A percentile compares a stretch with the other conserved stretches of the same genome.
These are phyloP conservation scores for Malassezia cuniculi DNA, from an alignment of 1,284 basidiomycete genomes.

Conservation along the genomic window DNA sequence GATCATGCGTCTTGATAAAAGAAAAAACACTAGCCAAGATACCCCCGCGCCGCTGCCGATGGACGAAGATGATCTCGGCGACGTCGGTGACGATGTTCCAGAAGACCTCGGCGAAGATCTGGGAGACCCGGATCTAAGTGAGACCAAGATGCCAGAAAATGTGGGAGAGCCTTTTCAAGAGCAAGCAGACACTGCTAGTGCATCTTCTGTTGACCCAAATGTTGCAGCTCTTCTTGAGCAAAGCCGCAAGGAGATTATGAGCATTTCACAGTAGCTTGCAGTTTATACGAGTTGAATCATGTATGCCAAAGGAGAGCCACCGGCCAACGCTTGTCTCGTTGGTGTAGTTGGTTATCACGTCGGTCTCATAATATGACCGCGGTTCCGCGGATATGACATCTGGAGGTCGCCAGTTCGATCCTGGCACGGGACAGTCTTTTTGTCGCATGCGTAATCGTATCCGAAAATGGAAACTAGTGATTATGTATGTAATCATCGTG, in stretches of 20 bases:
- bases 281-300: no score
- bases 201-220: no score
- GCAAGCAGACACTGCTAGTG: no score
- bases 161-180: no score
- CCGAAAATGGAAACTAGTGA: no score
- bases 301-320: no score
- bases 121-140: no score
- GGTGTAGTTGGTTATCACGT: slow-evolving; percentile 20
- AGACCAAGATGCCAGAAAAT: no score
- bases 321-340: slow-evolving; percentile 16
- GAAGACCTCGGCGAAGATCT: no score
- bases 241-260: slow-evolving; percentile 3
- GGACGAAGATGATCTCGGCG: slow-evolving; percentile 3
- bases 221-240: not conserved
- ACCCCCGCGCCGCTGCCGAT: not conserved
- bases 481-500: no score
- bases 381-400: slow-evolving; percentile 13
- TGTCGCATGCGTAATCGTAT: no score
- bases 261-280: not conserved
- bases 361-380: slow-evolving; percentile 18
- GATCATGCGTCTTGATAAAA: slow-evolving; percentile 7
- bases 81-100: no score
- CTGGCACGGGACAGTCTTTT: slow-evolving; percentile 17
- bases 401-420: slow-evolving; percentile 20
- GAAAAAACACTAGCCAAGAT: not conserved